phyloP scores from a whole-genome alignment of 108 stramenopile species.

The Pseudonitzschia pungens region DNA sequence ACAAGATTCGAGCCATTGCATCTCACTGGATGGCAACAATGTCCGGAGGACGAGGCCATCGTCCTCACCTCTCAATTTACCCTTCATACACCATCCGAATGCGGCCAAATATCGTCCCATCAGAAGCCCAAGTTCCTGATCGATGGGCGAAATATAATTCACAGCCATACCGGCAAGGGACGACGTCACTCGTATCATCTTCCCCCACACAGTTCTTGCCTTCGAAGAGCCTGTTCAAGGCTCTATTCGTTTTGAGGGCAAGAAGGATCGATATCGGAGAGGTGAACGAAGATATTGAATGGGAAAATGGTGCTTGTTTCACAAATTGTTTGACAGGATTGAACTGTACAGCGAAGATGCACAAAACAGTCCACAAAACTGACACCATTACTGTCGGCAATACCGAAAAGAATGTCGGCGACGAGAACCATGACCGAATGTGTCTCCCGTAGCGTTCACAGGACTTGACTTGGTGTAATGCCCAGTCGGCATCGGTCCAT shows the following conservation, averaged over 20 bases:
- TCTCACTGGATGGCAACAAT: constrained; percentile 30
- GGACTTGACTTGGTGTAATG: constrained; percentile 18
- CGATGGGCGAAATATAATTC: constrained; percentile 27
- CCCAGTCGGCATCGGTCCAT: constrained; percentile 44
- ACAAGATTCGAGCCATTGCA: constrained; percentile 26
- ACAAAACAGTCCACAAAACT: constrained; percentile 22
- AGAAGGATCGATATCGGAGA: constrained; percentile 41
- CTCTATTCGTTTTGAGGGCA: constrained; percentile 39
- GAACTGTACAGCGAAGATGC: constrained; percentile 14
- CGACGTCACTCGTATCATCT: constrained; percentile 12
- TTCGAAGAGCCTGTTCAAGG: constrained; percentile 37
- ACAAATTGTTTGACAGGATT: background rate
- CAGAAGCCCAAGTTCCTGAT: constrained; percentile 23
- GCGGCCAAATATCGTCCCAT: constrained; percentile 37
- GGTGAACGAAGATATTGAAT: constrained; percentile 24
- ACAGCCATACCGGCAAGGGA: constrained; percentile 21
- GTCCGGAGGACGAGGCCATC: constrained; percentile 25
- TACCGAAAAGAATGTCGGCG: constrained; percentile 31
- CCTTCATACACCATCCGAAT: constrained; percentile 40
- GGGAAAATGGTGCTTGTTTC: constrained; percentile 17
- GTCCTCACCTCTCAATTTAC: constrained; percentile 31
- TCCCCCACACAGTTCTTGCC: constrained; percentile 27
- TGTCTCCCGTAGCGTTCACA: constrained; percentile 27
- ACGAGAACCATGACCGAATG: constrained; percentile 26
- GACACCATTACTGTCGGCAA: constrained; percentile 24